These are phyloP conservation scores for Sesbania bispinosa DNA, from an alignment of 306 rosid genomes.

Conservation along the genomic window DNA sequence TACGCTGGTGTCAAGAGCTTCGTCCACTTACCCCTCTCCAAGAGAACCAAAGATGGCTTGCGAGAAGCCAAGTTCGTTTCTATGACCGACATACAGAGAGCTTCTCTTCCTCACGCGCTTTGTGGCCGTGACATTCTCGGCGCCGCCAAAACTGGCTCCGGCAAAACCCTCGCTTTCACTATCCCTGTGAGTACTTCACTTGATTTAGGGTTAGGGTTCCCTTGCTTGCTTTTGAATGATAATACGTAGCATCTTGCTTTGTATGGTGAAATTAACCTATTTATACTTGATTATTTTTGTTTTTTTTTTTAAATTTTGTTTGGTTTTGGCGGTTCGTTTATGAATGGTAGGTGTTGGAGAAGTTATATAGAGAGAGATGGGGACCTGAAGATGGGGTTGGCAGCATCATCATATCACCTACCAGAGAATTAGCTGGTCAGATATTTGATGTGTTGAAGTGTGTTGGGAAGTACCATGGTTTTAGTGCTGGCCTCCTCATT, in stretches of 20 bases:
- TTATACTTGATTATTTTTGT: no score
- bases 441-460: conserved; percentile 65
- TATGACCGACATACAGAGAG: conserved; percentile 89
- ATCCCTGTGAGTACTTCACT: conserved; percentile 59
- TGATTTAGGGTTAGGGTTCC: background rate
- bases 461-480: conserved; percentile 68
- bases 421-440: conserved; percentile 85
- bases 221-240: background rate
- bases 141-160: conserved; percentile 91
- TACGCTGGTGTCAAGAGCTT: no score
- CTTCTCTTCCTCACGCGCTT: conserved; percentile 82
- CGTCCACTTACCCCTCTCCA: conserved; percentile 63
- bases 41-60: conserved; percentile 58
- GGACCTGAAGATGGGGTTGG: conserved; percentile 84
- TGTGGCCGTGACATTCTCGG: conserved; percentile 84
- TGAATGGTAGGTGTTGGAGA: conserved; percentile 70
- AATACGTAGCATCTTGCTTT: background rate
- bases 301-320: background rate
- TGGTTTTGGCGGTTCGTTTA: conserved; percentile 14
- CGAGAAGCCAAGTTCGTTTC: conserved; percentile 34
- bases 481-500: conserved; percentile 94
- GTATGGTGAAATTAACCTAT: background rate
- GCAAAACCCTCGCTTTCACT: conserved; percentile 89
- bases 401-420: conserved; percentile 80
- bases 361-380: conserved; percentile 78